Evolutionary conservation across 192 early-diverging fungal genomes (phyloP).

Genomic region (Spinellus fusiger): DNA sequence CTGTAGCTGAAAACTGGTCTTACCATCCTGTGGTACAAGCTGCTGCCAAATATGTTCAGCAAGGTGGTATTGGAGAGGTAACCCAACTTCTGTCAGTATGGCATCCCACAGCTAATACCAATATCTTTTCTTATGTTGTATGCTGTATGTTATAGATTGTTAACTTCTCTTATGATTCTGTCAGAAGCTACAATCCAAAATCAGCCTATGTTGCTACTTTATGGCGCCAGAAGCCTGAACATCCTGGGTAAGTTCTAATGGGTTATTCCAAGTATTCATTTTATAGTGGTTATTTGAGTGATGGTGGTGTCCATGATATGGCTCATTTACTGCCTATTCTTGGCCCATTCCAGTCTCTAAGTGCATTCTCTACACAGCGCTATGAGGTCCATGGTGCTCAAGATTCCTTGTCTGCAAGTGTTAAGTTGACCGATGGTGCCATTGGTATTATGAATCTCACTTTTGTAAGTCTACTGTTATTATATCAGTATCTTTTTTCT

Average conservation of each 20-base stretch:
- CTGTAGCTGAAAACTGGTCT: conserved; percentile 29
- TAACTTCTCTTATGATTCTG: conserved; percentile 27
- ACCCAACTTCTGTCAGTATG: neutral
- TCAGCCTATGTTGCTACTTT: conserved; percentile 24
- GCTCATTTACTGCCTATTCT: conserved; percentile 20
- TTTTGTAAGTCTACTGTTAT: conserved; percentile 22
- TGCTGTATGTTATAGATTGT: conserved; percentile 22
- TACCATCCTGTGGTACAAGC: conserved; percentile 21
- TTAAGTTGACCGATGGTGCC: conserved; percentile 21
- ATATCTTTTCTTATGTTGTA: neutral
- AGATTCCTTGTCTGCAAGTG: conserved; percentile 19
- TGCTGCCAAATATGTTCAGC: conserved; percentile 20
- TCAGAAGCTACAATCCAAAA: conserved; percentile 24
- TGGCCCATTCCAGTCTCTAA: conserved; percentile 20
- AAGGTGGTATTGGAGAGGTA: conserved; percentile 30
- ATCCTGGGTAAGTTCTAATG: conserved; percentile 24
- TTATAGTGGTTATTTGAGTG: conserved; percentile 31
- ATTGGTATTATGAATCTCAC: conserved; percentile 29
- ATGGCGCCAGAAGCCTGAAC: conserved; percentile 33
- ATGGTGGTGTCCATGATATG: conserved; percentile 33
- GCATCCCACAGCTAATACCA: neutral
- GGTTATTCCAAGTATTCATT: neutral
- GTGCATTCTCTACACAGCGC: conserved; percentile 19
- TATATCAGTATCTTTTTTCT: neutral
- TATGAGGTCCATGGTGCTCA: conserved; percentile 24